Conservation (phyloP, 2,329 filamentous ascomycete species). For the Aspergillus pseudoterreus region DNA sequence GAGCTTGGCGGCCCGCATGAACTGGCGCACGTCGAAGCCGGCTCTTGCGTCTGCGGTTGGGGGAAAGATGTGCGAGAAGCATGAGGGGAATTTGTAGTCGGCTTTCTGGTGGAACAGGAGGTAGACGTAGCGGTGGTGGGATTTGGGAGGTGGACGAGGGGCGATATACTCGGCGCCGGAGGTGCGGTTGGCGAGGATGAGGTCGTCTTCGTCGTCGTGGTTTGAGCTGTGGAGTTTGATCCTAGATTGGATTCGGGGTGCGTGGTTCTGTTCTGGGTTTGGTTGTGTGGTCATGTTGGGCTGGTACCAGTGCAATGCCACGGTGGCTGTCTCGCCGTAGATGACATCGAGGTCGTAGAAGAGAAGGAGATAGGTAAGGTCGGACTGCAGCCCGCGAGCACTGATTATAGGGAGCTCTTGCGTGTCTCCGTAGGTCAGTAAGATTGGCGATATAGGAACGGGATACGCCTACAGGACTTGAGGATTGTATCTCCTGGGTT, state of each 20-base stretch:
- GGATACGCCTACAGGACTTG: slow-evolving; percentile 6
- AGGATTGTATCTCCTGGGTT: slow-evolving; percentile 14
- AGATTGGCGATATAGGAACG: neutral
- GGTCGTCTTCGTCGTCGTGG: neutral
- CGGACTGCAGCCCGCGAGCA: slow-evolving; percentile 5
- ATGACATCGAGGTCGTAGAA: slow-evolving; percentile 24
- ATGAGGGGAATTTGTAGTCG: slow-evolving; percentile 25
- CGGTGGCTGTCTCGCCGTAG: slow-evolving; percentile 11
- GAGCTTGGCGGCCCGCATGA: slow-evolving; percentile 31
- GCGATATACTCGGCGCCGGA: slow-evolving; percentile 23
- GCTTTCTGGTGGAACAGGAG: slow-evolving; percentile 26
- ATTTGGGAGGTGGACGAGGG: slow-evolving; percentile 24
- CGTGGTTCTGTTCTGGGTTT: too few relatives aligned
- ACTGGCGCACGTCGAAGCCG: slow-evolving; percentile 34
- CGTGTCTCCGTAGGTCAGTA: slow-evolving; percentile 6
- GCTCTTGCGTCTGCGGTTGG: slow-evolving; percentile 18
- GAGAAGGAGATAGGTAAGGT: slow-evolving; percentile 18
- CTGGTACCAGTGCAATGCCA: slow-evolving; percentile 28
- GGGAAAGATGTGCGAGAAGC: slow-evolving; percentile 30
- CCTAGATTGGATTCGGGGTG: too few relatives aligned
- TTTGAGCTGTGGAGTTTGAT: neutral
- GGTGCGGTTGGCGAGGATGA: neutral
- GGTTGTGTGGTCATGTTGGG: slow-evolving; percentile 9
- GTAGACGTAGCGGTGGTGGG: slow-evolving; percentile 30
- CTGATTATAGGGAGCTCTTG: slow-evolving; percentile 16